Base-by-base conservation (phyloP, 2,329 filamentous ascomycete genomes). In the Pleoardoris graminearum region DNA sequence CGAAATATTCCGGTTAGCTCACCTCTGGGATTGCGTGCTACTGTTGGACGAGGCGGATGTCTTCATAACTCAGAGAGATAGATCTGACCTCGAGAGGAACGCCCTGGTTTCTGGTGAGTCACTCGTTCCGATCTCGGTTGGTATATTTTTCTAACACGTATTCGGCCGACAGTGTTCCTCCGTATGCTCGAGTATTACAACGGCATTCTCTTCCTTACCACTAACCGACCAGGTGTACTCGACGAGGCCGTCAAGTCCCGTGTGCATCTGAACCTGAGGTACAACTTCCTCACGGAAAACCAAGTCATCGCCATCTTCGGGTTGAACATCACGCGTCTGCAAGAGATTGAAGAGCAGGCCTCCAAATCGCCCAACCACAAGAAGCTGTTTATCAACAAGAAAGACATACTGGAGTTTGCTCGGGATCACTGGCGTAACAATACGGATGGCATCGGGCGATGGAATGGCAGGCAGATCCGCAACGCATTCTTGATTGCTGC, bases 71-170 rank as follows among this genome's bases (percentile, higher is more conserved):
- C 25, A 89, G 73, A 84, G 90, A 3, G 87, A 88, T 37, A 85
- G 90, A 66, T 85, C 88, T 55, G 89, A 94, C 65, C 86, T 93
- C 47, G 85, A 90, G 68, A 85, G 90, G 53, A 94, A 94, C 62
- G 88, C 88, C 0, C 83, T 92, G 2, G 90, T 95, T 66, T 72
- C 19, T 62, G 45, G 35, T 48, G 30, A 14, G 48, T 30, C 12
- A 29, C 19, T 39, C 19, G n/a, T n/a, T n/a, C n/a, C n/a, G n/a
- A n/a, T n/a, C n/a, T n/a, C n/a, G n/a, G n/a, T n/a, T n/a, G n/a
- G n/a, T n/a, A 12, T 25, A 19, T 21, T 6, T 11, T 39, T 10
- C 21, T 4, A 25, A 17, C n/a, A 12, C 1, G 62, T n/a, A n/a
- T n/a, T n/a, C n/a, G n/a, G n/a, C n/a, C n/a, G n/a, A 33, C 68